Conservation (phyloP, 176 grass and related monocot species). For the Lolium multiflorum region DNA sequence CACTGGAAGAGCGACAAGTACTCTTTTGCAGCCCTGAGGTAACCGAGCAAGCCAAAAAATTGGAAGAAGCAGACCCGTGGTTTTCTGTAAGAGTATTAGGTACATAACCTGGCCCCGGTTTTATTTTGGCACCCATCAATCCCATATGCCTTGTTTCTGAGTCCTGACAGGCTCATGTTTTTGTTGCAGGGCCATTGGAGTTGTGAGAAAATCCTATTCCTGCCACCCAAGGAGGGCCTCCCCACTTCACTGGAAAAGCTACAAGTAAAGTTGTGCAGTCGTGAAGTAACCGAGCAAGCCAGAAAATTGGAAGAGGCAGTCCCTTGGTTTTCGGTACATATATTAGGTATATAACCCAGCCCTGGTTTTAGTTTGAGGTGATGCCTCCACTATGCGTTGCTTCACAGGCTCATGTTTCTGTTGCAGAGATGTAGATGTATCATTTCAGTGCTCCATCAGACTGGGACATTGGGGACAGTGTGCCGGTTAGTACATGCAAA, state of each 20-base stretch:
- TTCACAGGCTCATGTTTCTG: too few relatives aligned
- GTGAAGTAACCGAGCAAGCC: background rate
- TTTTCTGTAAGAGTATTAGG: background rate
- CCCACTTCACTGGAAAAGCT: background rate
- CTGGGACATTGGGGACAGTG: too few relatives aligned
- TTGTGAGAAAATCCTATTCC: background rate
- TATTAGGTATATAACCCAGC: too few relatives aligned
- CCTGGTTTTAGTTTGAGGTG: too few relatives aligned
- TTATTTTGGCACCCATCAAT: too few relatives aligned
- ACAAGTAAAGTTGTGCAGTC: accelerated
- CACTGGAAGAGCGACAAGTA: accelerated
- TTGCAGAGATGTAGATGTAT: too few relatives aligned
- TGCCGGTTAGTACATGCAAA: too few relatives aligned
- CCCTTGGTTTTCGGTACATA: background rate
- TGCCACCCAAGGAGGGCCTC: background rate
- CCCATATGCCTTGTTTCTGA: background rate
- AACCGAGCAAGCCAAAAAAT: background rate
- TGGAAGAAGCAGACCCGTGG: background rate
- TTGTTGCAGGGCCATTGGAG: accelerated
- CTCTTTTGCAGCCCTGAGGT: accelerated
- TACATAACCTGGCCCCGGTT: background rate
- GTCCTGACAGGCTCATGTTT: background rate
- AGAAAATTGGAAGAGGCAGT: background rate
- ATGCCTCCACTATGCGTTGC: too few relatives aligned
- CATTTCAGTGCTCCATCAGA: too few relatives aligned